Base-by-base conservation (phyloP, 208 protist species). In the Trypanosoma congolense region DNA sequence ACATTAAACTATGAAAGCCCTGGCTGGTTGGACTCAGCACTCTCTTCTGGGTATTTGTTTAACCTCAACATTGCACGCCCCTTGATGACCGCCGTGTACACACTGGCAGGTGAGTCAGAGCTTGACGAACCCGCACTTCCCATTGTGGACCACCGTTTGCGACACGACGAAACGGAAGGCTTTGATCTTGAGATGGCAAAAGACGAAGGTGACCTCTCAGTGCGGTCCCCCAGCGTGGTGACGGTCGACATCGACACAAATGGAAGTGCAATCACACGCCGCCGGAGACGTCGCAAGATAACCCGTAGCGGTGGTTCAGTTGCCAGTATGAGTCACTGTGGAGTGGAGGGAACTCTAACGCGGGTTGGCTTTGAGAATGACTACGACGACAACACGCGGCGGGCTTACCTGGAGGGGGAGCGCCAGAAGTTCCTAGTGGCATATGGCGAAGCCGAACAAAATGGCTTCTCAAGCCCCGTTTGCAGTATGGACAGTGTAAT, bases 51-150 rank as follows among this genome's bases (percentile, higher is more conserved):
- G 25, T 22, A 26, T 9, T n/a, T 44, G 19, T 22, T 56, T 24
- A 43, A 56, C n/a, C 50, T 67, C 31, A 47, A 48, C 18, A 64
- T 75, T 49, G 61, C 64, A 26, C 60, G 68, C 0, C 68, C 68
- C 12, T 40, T 75, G 22, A 52, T 67, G n/a, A 48, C 50, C 26
- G 60, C 61, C 12, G 29, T 75, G 38, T 56, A 38, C 35, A 35
- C 29, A 33, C 42, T 75, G 14, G 51, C 56, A 31, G 67, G 67
- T 19, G 58, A 52, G 16, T 42, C 36, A 3, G 46, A 49, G 38
- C 16, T 28, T 52, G 55, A 58, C 14, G 22, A 62, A 30, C 24
- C 2, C 21, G 25, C 54, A 36, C 31, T 68, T 10, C 54, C 61
- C 8, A 46, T 30, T 9, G 16, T 65, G 25, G 18, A 49, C 4